A percentile compares a stretch with the other conserved stretches of the same genome.
These are phyloP conservation scores for Jacaranda copaia DNA, from an alignment of 257 asterid genomes.

Conservation along the genomic window DNA sequence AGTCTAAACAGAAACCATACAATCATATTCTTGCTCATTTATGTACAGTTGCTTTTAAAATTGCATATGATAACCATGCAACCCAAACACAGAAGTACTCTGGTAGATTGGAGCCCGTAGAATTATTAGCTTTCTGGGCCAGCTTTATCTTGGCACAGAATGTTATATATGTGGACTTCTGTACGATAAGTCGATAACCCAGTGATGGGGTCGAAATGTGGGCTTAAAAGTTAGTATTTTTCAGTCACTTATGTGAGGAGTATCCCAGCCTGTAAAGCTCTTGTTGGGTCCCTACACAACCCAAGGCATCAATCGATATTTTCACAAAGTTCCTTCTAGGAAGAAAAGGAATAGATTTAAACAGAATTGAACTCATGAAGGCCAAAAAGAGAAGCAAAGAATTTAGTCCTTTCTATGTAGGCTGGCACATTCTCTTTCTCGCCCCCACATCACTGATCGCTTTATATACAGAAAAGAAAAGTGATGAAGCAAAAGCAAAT, in stretches of 20 bases:
- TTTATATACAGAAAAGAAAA: constrained; percentile 31
- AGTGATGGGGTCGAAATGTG: not conserved
- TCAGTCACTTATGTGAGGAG: not conserved
- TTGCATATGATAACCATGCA: not conserved
- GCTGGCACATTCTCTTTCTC: constrained; percentile 27
- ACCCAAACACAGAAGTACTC: not conserved
- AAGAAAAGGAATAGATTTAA: constrained; percentile 2
- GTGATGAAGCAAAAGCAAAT: constrained; percentile 43
- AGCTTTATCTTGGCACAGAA: constrained; percentile 12
- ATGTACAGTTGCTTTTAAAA: not conserved
- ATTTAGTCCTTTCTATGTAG: constrained; percentile 29
- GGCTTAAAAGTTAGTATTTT: constrained; percentile 20
- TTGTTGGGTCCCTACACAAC: constrained; percentile 32
- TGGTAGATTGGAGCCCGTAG: constrained; percentile 14
- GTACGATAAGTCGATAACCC: not conserved
- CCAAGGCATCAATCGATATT: not conserved
- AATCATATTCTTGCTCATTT: not conserved
- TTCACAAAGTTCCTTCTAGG: not conserved
- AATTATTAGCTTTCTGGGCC: constrained; percentile 17
- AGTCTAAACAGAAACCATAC: not conserved
- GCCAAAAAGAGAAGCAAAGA: constrained; percentile 40
- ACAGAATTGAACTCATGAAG: constrained; percentile 34
- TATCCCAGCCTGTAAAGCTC: constrained; percentile 36
- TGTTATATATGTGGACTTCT: not conserved
- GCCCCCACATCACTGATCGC: constrained; percentile 39